phyloP scores from a whole-genome alignment of 495 filamentous ascomycete genomes.

The Tuber umbilicatum region DNA sequence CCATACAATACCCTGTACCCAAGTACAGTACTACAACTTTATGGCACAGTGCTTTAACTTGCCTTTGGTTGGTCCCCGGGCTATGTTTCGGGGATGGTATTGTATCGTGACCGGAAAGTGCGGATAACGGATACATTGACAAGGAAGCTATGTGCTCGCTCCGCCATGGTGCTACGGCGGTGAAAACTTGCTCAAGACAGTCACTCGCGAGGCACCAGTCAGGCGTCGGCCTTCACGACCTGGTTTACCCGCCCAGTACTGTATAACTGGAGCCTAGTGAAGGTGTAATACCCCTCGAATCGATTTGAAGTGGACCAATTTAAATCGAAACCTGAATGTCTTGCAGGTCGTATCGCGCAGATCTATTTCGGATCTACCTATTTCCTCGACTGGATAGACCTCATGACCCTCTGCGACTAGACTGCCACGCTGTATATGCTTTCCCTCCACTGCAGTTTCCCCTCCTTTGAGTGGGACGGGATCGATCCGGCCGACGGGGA shows the following conservation, averaged over 20 bases:
- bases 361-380: neutral
- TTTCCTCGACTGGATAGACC: neutral
- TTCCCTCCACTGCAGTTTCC: neutral
- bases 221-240: neutral
- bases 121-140: neutral
- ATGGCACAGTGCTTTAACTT: neutral
- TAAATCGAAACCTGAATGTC: neutral
- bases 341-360: neutral
- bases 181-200: neutral
- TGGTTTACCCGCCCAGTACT: neutral
- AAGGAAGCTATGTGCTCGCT: neutral
- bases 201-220: neutral
- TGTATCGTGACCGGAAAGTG: neutral
- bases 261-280: neutral
- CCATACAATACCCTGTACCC: no score
- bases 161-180: neutral
- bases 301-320: neutral
- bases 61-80: neutral
- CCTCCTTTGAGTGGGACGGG: neutral
- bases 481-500: neutral
- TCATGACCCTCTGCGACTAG: neutral
- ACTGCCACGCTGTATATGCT: neutral
- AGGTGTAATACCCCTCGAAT: neutral
- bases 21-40: neutral
- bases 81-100: neutral